Evolutionary conservation across 2,329 filamentous ascomycete genomes (phyloP), one percentile per base, ranked within the genome.

Genomic region (Phialophora chinensis): DNA sequence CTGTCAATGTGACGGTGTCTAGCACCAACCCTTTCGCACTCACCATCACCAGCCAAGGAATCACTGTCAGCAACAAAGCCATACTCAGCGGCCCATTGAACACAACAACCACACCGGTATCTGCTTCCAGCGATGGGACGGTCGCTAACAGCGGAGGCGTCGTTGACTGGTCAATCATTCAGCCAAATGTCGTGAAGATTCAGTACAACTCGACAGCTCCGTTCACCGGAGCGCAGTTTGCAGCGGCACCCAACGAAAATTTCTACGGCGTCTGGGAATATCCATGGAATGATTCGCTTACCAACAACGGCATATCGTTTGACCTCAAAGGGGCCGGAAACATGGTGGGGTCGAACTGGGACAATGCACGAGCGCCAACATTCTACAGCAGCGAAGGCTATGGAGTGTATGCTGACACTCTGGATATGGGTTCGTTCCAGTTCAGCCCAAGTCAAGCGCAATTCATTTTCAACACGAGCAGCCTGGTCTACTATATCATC

Each of bases 231-330:
- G 56, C 56, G 27, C 56, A 59, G 17, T 59, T 59, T 27, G 33
- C 38, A 10, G 25, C 56, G 8, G 56, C 5, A 7, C 35, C 38
- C 12, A 29, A 59, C 27, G 56, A 59, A 17, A 59, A 20, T 5
- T 27, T 59, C n/a, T 59, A 59, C n/a, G 56, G 56, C 25, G 56
- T 59, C 27, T 59, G 56, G 56, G 56, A 59, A 44, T 59, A 59
- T 38, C 56, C 56, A 11, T 59, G 56, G 56, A 59, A 59, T 27
- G 38, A 59, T 31, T 59, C 56, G 2, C 56, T 59, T 20, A 59
- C 56, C 11, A 59, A 59, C 10, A 47, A 59, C 17, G 56, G 56
- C 56, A 44, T 59, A 17, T 27, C 27, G 12, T 59, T 59, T 27
- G 56, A 59, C 25, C 38, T 59, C 20, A 59, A 59, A 31, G 56